Base-by-base conservation (phyloP, 768 basidiomycete genomes). In the Tylopilus sp. region DNA sequence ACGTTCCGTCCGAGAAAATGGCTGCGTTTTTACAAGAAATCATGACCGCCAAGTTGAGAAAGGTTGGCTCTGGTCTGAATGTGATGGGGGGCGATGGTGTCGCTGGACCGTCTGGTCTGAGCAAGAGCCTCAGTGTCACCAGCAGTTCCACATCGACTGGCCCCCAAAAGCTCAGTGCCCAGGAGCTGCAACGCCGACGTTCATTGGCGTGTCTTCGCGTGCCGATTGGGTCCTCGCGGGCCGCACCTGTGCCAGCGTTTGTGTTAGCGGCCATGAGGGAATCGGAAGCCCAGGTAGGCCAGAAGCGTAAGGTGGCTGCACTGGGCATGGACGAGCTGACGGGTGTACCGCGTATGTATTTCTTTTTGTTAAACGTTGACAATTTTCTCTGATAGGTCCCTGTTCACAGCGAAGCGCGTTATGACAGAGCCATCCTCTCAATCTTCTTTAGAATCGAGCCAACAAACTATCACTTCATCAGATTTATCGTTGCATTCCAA, bases 1-100 rank as follows among this genome's bases (percentile, higher is more conserved):
- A 85, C n/a, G 75, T 91, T 10, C 78, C 86, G 0, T 77, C 84
- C 2, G 89, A 91, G 54, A 87, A 91, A 65, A 89, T 91, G 86
- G 85, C 85, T 0, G 87, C 84, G 1, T 91, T 91, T 60, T 67
- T 91, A 55, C 82, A 71, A 6, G 89, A 91, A 65, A 82, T 91
- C 76, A 91, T 89, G 73, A 85, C 79, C 1, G 85, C 82, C 22
- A 74, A 83, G 43, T 60, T 91, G 45, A 77, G 79, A 55, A 88
- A 79, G 65, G 80, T 85, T 0, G 67, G 68, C 36, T 64, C 67
- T n/a, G 62, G 60, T 31, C 0, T 8, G 31, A 59, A 52, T 40
- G 42, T 10, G 15, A 53, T 56, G 55, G 60, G 60, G 2, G 60
- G 54, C 23, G 60, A 55, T 20, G 61, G 63, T 5, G 48, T 54